Evolutionary conservation across 257 asterid species (phyloP), one percentile per base, ranked within the genome.

Genomic region (Leptodermis oblonga): DNA sequence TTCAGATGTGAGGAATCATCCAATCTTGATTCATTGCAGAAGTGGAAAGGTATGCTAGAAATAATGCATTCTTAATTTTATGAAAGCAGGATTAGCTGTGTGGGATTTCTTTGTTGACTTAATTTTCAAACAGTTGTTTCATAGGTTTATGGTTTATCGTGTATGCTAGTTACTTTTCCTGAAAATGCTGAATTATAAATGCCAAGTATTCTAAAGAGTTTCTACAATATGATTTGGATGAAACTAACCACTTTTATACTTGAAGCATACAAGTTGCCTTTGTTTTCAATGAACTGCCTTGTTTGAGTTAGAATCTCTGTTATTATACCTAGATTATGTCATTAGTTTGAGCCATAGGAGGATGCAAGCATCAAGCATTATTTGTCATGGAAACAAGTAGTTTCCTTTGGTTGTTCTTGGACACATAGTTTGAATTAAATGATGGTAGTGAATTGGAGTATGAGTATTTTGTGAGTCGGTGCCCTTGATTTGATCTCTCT

Each of bases 1-100:
- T 72, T 59, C 70, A 83, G 87, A 83, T 39, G 87, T 80, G 62
- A 58, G 87, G 56, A 83, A 83, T 51, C 87, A 83, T 70, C 87
- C 87, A 22, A 54, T 80, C 60, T 76, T 83, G 67, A 83, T 83
- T 63, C 87, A 83, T 34, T 80, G 87, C 65, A 75, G 73, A 74
- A 82, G 85, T 26, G 87, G 87, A 59, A 83, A 80, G 85, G 87
- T 83, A 74, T 34, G 41, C 20, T 39, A 9, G 62, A 39, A 30
- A 33, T 59, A 18, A 30, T 36, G 34, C 52, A 28, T 68, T 41
- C 37, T 36, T 7, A 33, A 72, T 14, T 10, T 23, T n/a, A n/a
- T 5, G 28, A 39, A 34, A 33, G 26, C 36, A 37, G 30, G 43
- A 37, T 54, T 37, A 45, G 9, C 17, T 3, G 34, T 28, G 14